Conservation (phyloP, 2,329 filamentous ascomycete species). For the Phyllosticta paracitricarpa region DNA sequence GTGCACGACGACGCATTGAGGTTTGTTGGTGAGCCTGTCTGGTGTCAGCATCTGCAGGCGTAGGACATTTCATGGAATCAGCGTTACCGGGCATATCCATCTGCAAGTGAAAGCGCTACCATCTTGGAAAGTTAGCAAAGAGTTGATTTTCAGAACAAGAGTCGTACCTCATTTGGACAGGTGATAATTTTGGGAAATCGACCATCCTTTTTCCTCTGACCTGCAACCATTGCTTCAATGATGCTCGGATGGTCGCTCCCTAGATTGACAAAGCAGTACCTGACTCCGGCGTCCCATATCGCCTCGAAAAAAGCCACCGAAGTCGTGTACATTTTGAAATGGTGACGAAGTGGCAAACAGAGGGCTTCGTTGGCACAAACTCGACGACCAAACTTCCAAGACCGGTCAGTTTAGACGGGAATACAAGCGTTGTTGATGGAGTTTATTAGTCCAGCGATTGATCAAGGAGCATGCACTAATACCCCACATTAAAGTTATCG, state of each 20-base stretch:
- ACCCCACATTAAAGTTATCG: not conserved
- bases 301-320: slow-evolving; percentile 78
- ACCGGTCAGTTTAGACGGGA: not conserved
- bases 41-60: not conserved
- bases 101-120: slow-evolving; percentile 77
- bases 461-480: not conserved
- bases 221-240: slow-evolving; percentile 71
- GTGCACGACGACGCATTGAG: slow-evolving; percentile 68
- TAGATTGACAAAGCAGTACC: slow-evolving; percentile 52
- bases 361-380: not conserved
- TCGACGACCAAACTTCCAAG: not conserved
- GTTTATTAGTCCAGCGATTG: not conserved
- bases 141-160: not conserved
- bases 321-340: slow-evolving; percentile 48
- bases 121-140: slow-evolving; percentile 42
- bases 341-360: not conserved
- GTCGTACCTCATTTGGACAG: slow-evolving; percentile 62
- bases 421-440: not conserved
- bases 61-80: no score
- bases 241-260: slow-evolving; percentile 68
- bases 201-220: slow-evolving; percentile 49
- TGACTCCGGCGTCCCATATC: slow-evolving; percentile 51
- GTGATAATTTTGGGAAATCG: slow-evolving; percentile 66
- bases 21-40: slow-evolving; percentile 50
- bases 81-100: slow-evolving; percentile 53